Evolutionary conservation across 2,329 filamentous ascomycete genomes (phyloP).

Genomic region (Botrytis tulipae): DNA sequence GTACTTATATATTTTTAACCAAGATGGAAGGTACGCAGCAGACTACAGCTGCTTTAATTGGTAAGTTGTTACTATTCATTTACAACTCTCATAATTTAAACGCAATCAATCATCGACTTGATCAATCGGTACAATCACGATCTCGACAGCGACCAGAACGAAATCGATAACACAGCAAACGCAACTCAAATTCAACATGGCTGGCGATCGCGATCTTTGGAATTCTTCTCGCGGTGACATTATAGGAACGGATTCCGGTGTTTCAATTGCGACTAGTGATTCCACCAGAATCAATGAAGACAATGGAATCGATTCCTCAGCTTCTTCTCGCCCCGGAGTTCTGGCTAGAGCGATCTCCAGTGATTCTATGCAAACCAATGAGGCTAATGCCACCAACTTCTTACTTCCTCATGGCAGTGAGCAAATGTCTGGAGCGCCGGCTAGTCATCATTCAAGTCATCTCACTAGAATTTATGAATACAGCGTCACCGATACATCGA

Average conservation of each 20-base stretch:
- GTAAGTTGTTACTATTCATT: slow-evolving; percentile 29
- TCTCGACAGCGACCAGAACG: not conserved
- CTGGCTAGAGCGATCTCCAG: not conserved
- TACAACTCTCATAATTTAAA: not conserved
- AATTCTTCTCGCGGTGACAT: not conserved
- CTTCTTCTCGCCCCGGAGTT: not conserved
- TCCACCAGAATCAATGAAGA: not conserved
- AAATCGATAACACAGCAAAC: not conserved
- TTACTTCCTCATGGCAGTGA: not conserved
- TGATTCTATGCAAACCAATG: not conserved
- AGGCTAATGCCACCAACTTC: not conserved
- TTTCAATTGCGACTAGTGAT: not conserved
- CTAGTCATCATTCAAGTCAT: not conserved
- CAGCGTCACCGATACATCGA: not conserved
- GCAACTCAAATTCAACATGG: not conserved
- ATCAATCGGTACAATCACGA: not conserved
- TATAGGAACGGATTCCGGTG: not conserved
- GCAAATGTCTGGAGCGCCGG: not conserved
- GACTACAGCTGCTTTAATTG: slow-evolving; percentile 33
- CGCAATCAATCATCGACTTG: not conserved
- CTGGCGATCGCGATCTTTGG: not conserved
- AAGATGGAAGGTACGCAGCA: slow-evolving; percentile 35
- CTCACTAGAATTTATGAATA: not conserved
- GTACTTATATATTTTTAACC: slow-evolving; percentile 19
- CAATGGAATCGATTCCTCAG: not conserved